Base-by-base conservation (phyloP, 495 filamentous ascomycete species). In the Immersiella caudata region DNA sequence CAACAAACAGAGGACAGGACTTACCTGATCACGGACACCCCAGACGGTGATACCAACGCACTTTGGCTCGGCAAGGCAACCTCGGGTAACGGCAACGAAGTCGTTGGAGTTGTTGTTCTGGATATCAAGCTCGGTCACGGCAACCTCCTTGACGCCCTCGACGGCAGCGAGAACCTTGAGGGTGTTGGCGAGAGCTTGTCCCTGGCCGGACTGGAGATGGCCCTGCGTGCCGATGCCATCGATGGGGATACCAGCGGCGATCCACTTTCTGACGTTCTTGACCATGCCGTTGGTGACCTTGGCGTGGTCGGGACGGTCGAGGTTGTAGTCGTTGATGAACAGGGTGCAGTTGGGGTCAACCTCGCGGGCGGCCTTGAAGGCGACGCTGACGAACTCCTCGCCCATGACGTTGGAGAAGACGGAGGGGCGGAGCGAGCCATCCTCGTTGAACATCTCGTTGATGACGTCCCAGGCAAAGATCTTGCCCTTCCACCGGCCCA, bases 21-120 rank as follows among this genome's bases (percentile, higher is more conserved):
- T 79, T 74, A 88, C 88, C 25, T 76, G 74, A 70, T 92, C 90
- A 65, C 86, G 80, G 7, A 93, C 87, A 73, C 90, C 90, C 91
- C 90, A 93, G 36, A 90, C 88, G 20, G 90, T 92, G 69, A 93
- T 87, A 65, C 90, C 90, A 22, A 92, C 84, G 74, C 90, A 93
- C 75, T 87, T 89, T 11, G 80, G 67, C 71, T 88, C 82, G 66
- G 82, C 78, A 50, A 91, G 73, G 71, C 90, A 93, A 29, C 88
- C 89, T 21, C 89, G 85, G 67, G 85, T 83, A 54, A 89, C 83
- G 54, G 85, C 81, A 27, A 84, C 79, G 73, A 90, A 93, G 76
- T 92, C 89, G 29, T 77, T 77, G 21, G 81, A 67, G 49, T 82
- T 79, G 11, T 84, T 88, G 60, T 80, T 81, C 62, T 83, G 83